Evolutionary conservation across 164 flowering plant genomes (phyloP).

Genomic region (Tinospora cordifolia): DNA sequence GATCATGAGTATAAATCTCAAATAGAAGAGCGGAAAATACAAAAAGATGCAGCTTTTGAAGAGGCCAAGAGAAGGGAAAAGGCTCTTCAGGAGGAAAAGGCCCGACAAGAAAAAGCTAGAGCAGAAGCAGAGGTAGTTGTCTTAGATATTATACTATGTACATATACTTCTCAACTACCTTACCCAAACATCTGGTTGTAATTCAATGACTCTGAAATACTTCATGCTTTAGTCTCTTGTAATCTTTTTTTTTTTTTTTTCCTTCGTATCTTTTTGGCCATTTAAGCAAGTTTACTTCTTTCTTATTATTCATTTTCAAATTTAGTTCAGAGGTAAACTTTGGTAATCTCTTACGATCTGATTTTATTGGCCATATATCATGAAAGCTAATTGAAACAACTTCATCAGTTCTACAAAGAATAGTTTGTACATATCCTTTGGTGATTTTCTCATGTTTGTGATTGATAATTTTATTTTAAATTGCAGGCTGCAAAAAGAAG

Average conservation of each 20-base stretch:
- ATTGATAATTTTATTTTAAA: slow-evolving; percentile 4
- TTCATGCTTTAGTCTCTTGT: neutral
- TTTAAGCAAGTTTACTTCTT: neutral
- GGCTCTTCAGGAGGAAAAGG: slow-evolving; percentile 62
- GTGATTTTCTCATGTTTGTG: neutral
- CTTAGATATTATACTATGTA: neutral
- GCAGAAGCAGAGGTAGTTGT: slow-evolving; percentile 62
- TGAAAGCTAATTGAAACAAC: neutral
- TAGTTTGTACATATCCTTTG: neutral
- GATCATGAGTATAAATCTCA: slow-evolving; percentile 75
- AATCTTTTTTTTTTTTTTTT: neutral
- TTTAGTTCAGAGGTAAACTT: too few relatives aligned
- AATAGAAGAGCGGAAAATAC: slow-evolving; percentile 75
- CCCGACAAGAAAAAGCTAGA: slow-evolving; percentile 60
- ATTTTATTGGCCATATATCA: neutral
- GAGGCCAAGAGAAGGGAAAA: slow-evolving; percentile 81
- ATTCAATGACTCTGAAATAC: neutral
- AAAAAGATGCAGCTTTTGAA: slow-evolving; percentile 75
- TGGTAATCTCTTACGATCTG: neutral
- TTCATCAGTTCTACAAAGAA: neutral
- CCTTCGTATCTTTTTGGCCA: too few relatives aligned
- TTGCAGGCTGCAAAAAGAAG: slow-evolving; percentile 30
- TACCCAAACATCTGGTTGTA: neutral
- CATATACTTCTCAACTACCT: neutral
- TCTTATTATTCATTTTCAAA: too few relatives aligned